These are phyloP conservation scores for Primulina eburnea DNA, from an alignment of 257 asterid genomes.

Conservation along the genomic window DNA sequence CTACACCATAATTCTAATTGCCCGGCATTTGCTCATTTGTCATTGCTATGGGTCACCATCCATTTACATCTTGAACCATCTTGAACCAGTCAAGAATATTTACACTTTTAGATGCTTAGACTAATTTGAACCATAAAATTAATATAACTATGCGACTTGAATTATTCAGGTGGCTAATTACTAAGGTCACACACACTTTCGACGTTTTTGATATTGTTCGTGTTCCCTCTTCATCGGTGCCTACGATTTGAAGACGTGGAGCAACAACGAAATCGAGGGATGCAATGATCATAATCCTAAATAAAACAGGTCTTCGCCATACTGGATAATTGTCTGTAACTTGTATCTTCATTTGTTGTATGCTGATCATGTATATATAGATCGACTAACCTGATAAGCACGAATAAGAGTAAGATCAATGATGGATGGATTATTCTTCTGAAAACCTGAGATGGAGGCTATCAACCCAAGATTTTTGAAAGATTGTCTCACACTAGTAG, in stretches of 20 bases:
- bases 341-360: too few relatives aligned
- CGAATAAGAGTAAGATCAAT: conserved; percentile 72
- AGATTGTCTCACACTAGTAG: conserved; percentile 60
- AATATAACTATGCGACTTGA: not conserved
- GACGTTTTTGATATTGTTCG: not conserved
- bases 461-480: conserved; percentile 56
- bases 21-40: not conserved
- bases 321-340: too few relatives aligned
- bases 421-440: conserved; percentile 65
- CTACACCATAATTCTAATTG: not conserved
- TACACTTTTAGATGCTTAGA: not conserved
- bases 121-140: not conserved
- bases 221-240: too few relatives aligned
- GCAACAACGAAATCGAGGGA: not conserved
- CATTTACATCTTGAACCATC: not conserved
- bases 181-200: not conserved
- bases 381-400: conserved; percentile 66
- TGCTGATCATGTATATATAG: not conserved
- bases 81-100: not conserved
- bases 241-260: too few relatives aligned
- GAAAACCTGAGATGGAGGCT: conserved; percentile 68
- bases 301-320: not conserved
- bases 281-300: not conserved
- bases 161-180: too few relatives aligned
- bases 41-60: not conserved